Base-by-base conservation (phyloP, 2,329 filamentous ascomycete genomes). In the Aspergillus piperis region DNA sequence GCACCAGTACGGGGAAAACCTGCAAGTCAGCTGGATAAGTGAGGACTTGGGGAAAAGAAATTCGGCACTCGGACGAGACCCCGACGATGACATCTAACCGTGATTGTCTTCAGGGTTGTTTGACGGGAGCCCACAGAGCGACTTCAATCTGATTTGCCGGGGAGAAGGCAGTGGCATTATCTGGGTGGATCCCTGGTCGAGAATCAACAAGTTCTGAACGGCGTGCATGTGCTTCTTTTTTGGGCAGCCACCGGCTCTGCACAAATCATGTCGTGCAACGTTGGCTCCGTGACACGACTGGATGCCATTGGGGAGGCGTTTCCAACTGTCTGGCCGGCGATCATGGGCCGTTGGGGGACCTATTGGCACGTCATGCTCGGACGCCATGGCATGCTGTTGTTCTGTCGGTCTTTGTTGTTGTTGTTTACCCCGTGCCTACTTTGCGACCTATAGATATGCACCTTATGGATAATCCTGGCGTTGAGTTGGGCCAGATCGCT, bases 241-340 rank as follows among this genome's bases (percentile, higher is more conserved):
- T 68, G 67, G 66, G 66, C 66, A 68, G 62, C 67, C 62, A 69
- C 62, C 51, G 50, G 62, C 59, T 60, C 62, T 64, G 64, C 62
- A 62, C 64, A 65, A 64, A 65, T 62, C 64, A 63, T 60, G 64
- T 57, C 21, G 66, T 68, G 66, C 63, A 63, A 68, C 62, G 58
- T 67, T 61, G 60, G 42, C 58, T 48, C 59, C 60, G 54, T 57
- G 58, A 64, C 59, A 59, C 53, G 48, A 62, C 56, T 54, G 58
- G 57, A 49, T 52, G 48, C 58, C 59, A 59, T 59, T 54, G 54
- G 39, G 61, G 59, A 62, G 54, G 51, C 53, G 27, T 57, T 44
- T 56, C 58, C 50, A 64, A 58, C 51, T 59, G 60, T 44, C 56
- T 55, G 53, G 42, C 57, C 5, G 55, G 47, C 59, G 54, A 51